These are phyloP conservation scores for Solanum gracilifrons DNA, from an alignment of 257 asterid genomes.

Conservation along the genomic window DNA sequence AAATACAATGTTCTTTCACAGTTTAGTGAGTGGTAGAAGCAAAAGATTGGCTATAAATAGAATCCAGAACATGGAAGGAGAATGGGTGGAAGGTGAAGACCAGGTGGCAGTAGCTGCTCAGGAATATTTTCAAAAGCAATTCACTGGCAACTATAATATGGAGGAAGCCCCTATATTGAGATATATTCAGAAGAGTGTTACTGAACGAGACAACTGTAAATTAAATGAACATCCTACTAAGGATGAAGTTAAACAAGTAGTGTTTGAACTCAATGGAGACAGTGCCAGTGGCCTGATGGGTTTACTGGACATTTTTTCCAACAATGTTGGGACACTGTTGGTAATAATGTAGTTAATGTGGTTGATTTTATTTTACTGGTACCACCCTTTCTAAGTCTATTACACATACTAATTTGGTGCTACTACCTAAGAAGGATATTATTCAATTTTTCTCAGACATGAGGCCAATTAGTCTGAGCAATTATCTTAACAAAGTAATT, in stretches of 20 bases:
- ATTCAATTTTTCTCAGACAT: neutral
- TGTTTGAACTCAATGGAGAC: neutral
- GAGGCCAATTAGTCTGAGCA: neutral
- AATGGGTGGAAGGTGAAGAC: neutral
- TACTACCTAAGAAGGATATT: neutral
- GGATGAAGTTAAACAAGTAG: neutral
- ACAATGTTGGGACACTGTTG: neutral
- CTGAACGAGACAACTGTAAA: neutral
- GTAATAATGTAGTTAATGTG: neutral
- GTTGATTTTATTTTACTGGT: neutral
- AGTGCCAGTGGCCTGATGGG: neutral
- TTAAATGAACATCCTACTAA: neutral
- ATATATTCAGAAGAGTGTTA: neutral
- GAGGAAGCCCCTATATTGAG: neutral
- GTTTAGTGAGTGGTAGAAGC: neutral
- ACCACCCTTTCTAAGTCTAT: neutral
- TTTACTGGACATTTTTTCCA: neutral
- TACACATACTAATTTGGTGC: neutral
- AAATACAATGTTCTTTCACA: neutral
- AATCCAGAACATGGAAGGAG: neutral
- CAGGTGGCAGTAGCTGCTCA: neutral
- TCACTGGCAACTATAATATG: neutral
- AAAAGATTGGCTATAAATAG: no score
- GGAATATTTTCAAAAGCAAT: neutral
- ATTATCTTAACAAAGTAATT: no score